A percentile compares a stretch with the other conserved stretches of the same genome.
These are phyloP conservation scores for Monilinia fructicola DNA, from an alignment of 2,329 filamentous ascomycete species.

Conservation along the genomic window DNA sequence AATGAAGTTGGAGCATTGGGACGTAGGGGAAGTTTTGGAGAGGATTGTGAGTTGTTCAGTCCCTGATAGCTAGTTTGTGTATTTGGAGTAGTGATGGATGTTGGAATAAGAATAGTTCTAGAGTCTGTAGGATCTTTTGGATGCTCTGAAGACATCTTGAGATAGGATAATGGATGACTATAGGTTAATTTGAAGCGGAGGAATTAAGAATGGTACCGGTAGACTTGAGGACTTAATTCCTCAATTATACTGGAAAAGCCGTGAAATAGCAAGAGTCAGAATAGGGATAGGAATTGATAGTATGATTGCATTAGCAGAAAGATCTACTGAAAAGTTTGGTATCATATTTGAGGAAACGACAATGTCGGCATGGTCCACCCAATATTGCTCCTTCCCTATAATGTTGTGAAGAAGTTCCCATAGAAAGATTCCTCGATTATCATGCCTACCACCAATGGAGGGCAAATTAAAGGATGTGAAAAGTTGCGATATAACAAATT, in stretches of 20 bases:
- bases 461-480: neutral
- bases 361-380: neutral
- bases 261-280: neutral
- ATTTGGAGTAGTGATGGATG: neutral
- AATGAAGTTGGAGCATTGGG: constrained; percentile 3
- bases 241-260: neutral
- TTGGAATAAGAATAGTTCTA: neutral
- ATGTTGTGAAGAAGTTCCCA: neutral
- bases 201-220: neutral
- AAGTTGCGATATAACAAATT: neutral
- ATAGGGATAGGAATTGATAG: too few species aligned
- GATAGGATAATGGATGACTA: too few species aligned
- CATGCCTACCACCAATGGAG: neutral
- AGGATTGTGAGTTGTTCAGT: neutral
- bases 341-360: neutral
- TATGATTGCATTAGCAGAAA: neutral
- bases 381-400: neutral
- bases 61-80: neutral
- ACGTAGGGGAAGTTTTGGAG: constrained; percentile 8
- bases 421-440: neutral
- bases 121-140: neutral
- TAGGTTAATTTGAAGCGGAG: neutral
- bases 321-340: neutral
- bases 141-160: constrained; percentile 1
- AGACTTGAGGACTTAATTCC: neutral